A percentile compares a stretch with the other conserved stretches of the same genome.
phyloP scores from a whole-genome alignment of 169 alveolate species.

The Plasmodium berghei region DNA sequence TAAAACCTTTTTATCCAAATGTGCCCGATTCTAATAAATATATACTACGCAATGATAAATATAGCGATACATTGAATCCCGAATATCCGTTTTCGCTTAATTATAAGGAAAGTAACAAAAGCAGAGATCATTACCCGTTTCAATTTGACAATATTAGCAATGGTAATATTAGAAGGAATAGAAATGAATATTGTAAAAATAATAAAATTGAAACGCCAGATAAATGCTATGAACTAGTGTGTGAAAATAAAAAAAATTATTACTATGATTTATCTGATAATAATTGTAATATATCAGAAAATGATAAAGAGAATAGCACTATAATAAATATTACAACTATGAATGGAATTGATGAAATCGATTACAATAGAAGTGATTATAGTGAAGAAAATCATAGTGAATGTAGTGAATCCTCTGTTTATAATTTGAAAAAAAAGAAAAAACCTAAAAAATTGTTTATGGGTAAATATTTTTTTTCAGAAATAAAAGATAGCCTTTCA shows the following conservation, averaged over 20 bases:
- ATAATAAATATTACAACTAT: slow-evolving; percentile 14
- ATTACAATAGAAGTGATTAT: not conserved
- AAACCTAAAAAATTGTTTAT: slow-evolving; percentile 49
- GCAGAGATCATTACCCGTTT: no score
- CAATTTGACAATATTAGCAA: not conserved
- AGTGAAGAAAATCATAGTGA: slow-evolving; percentile 15
- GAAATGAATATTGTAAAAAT: not conserved
- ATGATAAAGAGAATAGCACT: slow-evolving; percentile 5
- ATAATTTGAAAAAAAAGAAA: slow-evolving; percentile 2
- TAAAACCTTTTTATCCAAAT: slow-evolving; percentile 2
- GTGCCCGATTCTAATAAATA: not conserved
- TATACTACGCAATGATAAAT: not conserved
- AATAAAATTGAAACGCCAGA: not conserved
- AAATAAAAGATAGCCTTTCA: slow-evolving; percentile 32
- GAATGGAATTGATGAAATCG: no score
- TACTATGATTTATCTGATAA: slow-evolving; percentile 1
- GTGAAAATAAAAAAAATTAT: not conserved
- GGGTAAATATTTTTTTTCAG: slow-evolving; percentile 70
- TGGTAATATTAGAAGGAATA: not conserved
- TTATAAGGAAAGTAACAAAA: no score
- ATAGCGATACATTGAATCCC: not conserved
- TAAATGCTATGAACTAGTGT: not conserved
- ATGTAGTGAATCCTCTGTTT: not conserved
- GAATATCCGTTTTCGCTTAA: not conserved
- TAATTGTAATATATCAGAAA: slow-evolving; percentile 7